A percentile compares a stretch with the other conserved stretches of the same genome.
Conservation (phyloP, 495 filamentous ascomycete species). For the Penicillium turbatum region DNA sequence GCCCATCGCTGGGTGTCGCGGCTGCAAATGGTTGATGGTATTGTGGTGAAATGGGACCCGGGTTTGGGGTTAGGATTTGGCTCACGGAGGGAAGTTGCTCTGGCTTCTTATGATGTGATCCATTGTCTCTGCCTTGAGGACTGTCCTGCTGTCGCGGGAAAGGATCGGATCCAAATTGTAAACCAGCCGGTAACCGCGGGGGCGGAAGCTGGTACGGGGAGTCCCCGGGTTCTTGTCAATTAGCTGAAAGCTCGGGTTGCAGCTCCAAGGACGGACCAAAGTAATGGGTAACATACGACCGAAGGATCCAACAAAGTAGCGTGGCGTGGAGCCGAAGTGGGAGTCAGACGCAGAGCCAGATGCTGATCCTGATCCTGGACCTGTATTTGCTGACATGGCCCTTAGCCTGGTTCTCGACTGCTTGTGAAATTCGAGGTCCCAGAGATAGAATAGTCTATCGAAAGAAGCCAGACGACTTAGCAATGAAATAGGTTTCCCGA, state of each 20-base stretch:
- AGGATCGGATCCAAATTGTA: slow-evolving; percentile 44
- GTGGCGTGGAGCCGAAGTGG: slow-evolving; percentile 1
- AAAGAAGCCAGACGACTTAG: slow-evolving; percentile 2
- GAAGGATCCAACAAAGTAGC: slow-evolving; percentile 45
- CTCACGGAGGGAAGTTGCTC: slow-evolving; percentile 48
- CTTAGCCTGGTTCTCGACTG: not conserved
- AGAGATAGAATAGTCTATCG: not conserved
- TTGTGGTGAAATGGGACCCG: slow-evolving; percentile 32
- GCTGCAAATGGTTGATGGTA: slow-evolving; percentile 25
- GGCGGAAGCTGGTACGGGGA: slow-evolving; percentile 49
- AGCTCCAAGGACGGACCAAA: slow-evolving; percentile 28
- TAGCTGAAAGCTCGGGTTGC: slow-evolving; percentile 32
- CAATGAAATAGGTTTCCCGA: not conserved
- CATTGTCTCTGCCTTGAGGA: slow-evolving; percentile 20
- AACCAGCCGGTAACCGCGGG: slow-evolving; percentile 37
- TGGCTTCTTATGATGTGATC: slow-evolving; percentile 18
- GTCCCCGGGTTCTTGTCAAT: slow-evolving; percentile 35
- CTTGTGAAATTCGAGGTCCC: not conserved
- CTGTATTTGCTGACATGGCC: slow-evolving; percentile 34
- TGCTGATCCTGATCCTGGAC: not conserved
- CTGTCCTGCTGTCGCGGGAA: slow-evolving; percentile 31
- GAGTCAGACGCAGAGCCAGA: not conserved
- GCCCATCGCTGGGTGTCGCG: slow-evolving; percentile 17
- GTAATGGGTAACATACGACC: slow-evolving; percentile 45
- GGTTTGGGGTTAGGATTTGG: slow-evolving; percentile 41